A percentile compares a stretch with the other conserved stretches of the same genome.
Evolutionary conservation across 1,139 yeast genomes (phyloP).

Genomic region (Diutina mesorugosa): DNA sequence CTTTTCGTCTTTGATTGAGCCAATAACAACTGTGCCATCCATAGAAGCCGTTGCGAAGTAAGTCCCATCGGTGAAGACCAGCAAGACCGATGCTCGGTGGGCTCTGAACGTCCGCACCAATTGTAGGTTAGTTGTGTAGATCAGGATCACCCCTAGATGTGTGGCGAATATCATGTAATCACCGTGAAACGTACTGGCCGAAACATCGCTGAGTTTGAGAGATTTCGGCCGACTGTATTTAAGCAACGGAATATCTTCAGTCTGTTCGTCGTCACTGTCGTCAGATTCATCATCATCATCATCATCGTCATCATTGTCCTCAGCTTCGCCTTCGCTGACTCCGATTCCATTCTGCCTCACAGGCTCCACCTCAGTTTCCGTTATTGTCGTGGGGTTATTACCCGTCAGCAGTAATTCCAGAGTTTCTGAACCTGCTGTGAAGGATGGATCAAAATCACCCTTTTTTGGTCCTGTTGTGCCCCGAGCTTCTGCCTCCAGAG

Average conservation of each 20-base stretch:
- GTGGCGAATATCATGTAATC: slow-evolving; percentile 68
- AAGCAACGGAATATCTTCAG: slow-evolving; percentile 48
- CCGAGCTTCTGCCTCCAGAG: not conserved
- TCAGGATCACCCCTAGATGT: slow-evolving; percentile 72
- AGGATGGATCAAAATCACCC: not conserved
- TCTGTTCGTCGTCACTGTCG: slow-evolving; percentile 4
- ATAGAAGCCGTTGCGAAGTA: slow-evolving; percentile 80
- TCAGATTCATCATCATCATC: slow-evolving; percentile 10
- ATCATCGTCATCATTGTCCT: slow-evolving; percentile 7
- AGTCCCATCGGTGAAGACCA: slow-evolving; percentile 58
- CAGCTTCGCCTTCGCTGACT: not conserved
- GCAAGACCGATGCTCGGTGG: slow-evolving; percentile 73
- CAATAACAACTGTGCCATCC: slow-evolving; percentile 86
- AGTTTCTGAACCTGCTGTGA: not conserved
- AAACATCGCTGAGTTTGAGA: slow-evolving; percentile 64
- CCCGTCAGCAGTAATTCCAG: not conserved
- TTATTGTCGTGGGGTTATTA: not conserved
- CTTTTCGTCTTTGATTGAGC: slow-evolving; percentile 47
- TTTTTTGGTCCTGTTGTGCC: not conserved
- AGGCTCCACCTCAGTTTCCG: not conserved
- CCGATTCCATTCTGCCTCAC: not conserved
- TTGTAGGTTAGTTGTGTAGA: slow-evolving; percentile 45
- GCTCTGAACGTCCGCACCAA: slow-evolving; percentile 65
- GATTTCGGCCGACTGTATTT: slow-evolving; percentile 61
- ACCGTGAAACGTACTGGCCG: slow-evolving; percentile 51